These are phyloP conservation scores for Spergularia marina DNA, from an alignment of 148 eudicot genomes.

Conservation along the genomic window DNA sequence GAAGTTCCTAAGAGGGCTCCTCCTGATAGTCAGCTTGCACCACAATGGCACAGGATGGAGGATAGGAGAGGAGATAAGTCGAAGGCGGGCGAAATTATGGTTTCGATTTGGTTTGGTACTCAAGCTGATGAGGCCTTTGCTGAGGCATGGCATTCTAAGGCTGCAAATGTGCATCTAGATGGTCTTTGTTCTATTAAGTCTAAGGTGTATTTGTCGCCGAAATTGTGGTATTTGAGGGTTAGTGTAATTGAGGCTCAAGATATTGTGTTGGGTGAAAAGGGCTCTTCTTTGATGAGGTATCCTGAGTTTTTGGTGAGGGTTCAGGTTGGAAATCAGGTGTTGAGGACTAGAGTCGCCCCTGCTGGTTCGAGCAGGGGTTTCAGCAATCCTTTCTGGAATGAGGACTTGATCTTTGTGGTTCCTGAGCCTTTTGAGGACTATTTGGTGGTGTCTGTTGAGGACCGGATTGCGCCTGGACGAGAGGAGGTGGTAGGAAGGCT, in stretches of 20 bases:
- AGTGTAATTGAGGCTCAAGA: slow-evolving; percentile 82
- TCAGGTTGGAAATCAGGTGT: slow-evolving; percentile 79
- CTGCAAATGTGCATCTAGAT: slow-evolving; percentile 72
- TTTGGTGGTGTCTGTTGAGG: slow-evolving; percentile 66
- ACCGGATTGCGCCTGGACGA: slow-evolving; percentile 56
- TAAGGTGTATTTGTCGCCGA: slow-evolving; percentile 86
- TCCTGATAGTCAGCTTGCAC: slow-evolving; percentile 89
- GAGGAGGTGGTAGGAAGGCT: slow-evolving; percentile 80
- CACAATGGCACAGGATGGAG: slow-evolving; percentile 92
- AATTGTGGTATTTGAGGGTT: slow-evolving; percentile 81
- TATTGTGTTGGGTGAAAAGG: slow-evolving; percentile 61
- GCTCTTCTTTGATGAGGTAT: slow-evolving; percentile 61
- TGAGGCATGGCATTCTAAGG: slow-evolving; percentile 94
- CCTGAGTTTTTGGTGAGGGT: slow-evolving; percentile 72
- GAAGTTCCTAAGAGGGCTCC: slow-evolving; percentile 85
- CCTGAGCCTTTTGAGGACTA: slow-evolving; percentile 93
- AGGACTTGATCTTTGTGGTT: slow-evolving; percentile 87
- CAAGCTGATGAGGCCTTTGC: slow-evolving; percentile 95
- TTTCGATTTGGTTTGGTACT: slow-evolving; percentile 88
- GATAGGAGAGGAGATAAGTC: slow-evolving; percentile 74
- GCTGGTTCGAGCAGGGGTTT: slow-evolving; percentile 41
- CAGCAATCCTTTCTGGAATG: slow-evolving; percentile 71
- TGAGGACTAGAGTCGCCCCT: slow-evolving; percentile 60
- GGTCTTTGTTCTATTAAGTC: slow-evolving; percentile 68
- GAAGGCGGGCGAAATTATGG: slow-evolving; percentile 71